These are phyloP conservation scores for Grosmannia clavigera DNA, from an alignment of 2,329 filamentous ascomycete genomes.

Conservation along the genomic window DNA sequence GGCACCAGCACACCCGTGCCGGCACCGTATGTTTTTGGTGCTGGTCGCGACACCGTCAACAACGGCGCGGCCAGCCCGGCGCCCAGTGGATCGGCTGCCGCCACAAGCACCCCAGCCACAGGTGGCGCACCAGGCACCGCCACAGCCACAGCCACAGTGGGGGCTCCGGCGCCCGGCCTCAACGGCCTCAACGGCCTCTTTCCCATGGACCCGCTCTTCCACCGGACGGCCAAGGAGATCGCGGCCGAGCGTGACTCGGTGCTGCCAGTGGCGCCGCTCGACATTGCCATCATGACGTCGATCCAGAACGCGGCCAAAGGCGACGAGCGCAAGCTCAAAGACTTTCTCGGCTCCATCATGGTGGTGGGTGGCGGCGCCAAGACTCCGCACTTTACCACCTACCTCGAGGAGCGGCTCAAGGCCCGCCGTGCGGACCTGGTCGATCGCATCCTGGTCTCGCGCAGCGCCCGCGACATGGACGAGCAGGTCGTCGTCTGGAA, in stretches of 20 bases:
- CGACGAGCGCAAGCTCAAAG: constrained; percentile 85
- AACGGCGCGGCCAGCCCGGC: constrained; percentile 37
- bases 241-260: constrained; percentile 66
- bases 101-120: background rate
- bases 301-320: constrained; percentile 78
- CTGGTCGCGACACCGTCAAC: constrained; percentile 27
- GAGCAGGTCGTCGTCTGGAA: constrained; percentile 98
- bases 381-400: constrained; percentile 65
- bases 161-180: background rate
- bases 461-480: constrained; percentile 82
- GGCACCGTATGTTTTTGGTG: constrained; percentile 42
- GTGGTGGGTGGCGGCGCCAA: constrained; percentile 77
- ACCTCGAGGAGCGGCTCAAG: constrained; percentile 72
- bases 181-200: constrained; percentile 9
- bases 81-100: constrained; percentile 19
- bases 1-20: constrained; percentile 54
- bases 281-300: constrained; percentile 78
- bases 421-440: constrained; percentile 47
- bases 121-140: background rate
- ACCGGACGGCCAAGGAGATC: constrained; percentile 38
- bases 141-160: background rate
- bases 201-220: constrained; percentile 16
- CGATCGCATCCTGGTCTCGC: constrained; percentile 49
- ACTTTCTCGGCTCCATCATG: constrained; percentile 84
- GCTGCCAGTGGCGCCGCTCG: constrained; percentile 71